phyloP scores from a whole-genome alignment of 192 early-diverging fungal species.

The Coemansia erecta region DNA sequence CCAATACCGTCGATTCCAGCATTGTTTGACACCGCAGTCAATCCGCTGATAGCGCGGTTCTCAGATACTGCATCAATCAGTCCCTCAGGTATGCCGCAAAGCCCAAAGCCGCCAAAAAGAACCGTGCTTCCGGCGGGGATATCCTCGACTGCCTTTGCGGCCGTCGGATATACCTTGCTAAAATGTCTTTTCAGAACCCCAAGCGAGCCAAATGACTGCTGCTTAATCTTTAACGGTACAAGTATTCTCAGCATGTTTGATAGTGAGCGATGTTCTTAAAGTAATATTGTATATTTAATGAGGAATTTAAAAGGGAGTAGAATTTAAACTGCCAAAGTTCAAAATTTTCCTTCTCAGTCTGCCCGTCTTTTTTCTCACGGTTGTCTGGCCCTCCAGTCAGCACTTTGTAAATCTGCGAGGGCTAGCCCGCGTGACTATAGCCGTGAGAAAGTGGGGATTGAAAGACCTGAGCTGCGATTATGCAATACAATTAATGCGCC shows the following conservation, averaged over 20 bases:
- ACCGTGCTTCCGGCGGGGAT: conserved; percentile 61
- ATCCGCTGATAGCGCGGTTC: conserved; percentile 19
- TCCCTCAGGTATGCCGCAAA: conserved; percentile 76
- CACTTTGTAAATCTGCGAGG: too few relatives aligned
- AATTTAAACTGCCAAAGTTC: neutral
- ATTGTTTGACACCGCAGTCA: conserved; percentile 60
- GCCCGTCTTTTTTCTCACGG: too few relatives aligned
- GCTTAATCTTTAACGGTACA: neutral
- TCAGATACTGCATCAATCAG: conserved; percentile 52
- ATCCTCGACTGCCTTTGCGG: conserved; percentile 61
- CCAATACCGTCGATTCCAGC: conserved; percentile 63
- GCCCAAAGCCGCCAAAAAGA: conserved; percentile 69
- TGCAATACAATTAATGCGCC: too few relatives aligned
- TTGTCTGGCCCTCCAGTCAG: too few relatives aligned
- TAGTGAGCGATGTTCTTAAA: too few relatives aligned
- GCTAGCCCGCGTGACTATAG: too few relatives aligned
- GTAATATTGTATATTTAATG: too few relatives aligned
- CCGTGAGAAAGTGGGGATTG: too few relatives aligned
- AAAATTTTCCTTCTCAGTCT: neutral
- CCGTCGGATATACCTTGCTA: conserved; percentile 60
- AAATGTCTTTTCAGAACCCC: conserved; percentile 3
- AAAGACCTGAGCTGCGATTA: too few relatives aligned
- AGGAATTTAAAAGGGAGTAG: neutral
- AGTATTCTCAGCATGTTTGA: neutral
- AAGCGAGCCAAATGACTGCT: neutral